Base-by-base conservation (phyloP, 257 asterid species). In the Solanum microdontum region DNA sequence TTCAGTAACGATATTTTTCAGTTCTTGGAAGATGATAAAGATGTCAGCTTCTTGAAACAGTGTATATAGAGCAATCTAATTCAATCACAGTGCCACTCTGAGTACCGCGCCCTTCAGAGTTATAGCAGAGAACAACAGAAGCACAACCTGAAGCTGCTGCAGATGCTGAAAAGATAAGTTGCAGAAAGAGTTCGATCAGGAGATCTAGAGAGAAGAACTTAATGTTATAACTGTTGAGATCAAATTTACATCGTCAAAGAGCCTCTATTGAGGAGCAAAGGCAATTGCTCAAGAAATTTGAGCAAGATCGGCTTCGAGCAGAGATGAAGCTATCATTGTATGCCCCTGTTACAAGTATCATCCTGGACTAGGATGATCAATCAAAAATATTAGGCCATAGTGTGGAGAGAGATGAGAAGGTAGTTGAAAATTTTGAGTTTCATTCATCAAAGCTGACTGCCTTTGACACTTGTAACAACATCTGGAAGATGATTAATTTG, bases 261-360 rank as follows among this genome's bases (percentile, higher is more conserved):
- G 92, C 70, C 84, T 88, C 91, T 84, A 30, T 92, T 88, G 95
- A 94, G 91, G 95, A 91, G 73, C 92, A 84, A 88, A 88, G 88
- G 88, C 92, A 70, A 84, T 84, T 84, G 58, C 88, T 93, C 64
- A 92, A 90, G 94, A 95, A 96, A 79, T 33, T 87, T 37, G 94
- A 93, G 91, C 93, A 89, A 91, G 94, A 92, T 83, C 91, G 90
- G 70, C 62, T 79, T 88, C 93, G 91, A 92, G 92, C 94, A 77
- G 94, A 94, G 97, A 94, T 91, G 96, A 93, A 90, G 87, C 93
- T 96, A 39, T 94, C 98, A 10, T 91, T 95, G 96, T 93, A 90
- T 86, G 98, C 98, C 36, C 94, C 98, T 74, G 94, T 95, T 85
- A 94, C 99, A 66, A 93, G 91, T 83, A 90, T 93, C 62, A 92